These are phyloP conservation scores for Oryza nivara DNA, from an alignment of 176 grass and related monocot species.

Conservation along the genomic window DNA sequence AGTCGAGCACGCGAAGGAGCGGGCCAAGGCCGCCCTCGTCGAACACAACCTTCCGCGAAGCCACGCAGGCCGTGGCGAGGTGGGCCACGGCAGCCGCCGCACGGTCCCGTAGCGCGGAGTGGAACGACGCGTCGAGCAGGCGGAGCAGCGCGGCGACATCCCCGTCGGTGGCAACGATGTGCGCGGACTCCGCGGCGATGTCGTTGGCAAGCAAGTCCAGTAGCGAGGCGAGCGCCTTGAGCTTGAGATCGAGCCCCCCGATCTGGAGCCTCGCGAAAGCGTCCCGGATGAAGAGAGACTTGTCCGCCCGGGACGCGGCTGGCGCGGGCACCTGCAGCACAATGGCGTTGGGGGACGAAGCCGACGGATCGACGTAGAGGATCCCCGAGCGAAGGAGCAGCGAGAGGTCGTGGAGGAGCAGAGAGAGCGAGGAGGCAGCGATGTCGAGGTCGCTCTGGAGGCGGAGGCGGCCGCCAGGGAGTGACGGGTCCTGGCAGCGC, in stretches of 20 bases:
- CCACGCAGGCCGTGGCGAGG: conserved; percentile 57
- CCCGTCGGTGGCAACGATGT: conserved; percentile 56
- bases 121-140: conserved; percentile 72
- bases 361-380: conserved; percentile 27
- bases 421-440: conserved; percentile 61
- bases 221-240: conserved; percentile 74
- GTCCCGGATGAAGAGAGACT: conserved; percentile 73
- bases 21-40: conserved; percentile 83
- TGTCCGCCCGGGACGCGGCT: conserved; percentile 52
- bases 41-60: conserved; percentile 65
- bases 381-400: conserved; percentile 58
- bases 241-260: conserved; percentile 75
- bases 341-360: conserved; percentile 54
- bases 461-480: conserved; percentile 63
- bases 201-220: conserved; percentile 61
- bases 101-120: conserved; percentile 64
- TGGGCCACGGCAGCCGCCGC: conserved; percentile 52
- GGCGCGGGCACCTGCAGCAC: conserved; percentile 66
- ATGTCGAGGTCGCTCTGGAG: conserved; percentile 90
- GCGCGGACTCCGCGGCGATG: conserved; percentile 44
- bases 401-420: conserved; percentile 76
- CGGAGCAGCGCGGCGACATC: conserved; percentile 66
- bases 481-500: conserved; percentile 63
- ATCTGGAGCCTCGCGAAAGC: conserved; percentile 87
- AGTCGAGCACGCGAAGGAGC: conserved; percentile 73